Conservation (phyloP, 164 flowering plant genomes). For the Sextonia rubra region DNA sequence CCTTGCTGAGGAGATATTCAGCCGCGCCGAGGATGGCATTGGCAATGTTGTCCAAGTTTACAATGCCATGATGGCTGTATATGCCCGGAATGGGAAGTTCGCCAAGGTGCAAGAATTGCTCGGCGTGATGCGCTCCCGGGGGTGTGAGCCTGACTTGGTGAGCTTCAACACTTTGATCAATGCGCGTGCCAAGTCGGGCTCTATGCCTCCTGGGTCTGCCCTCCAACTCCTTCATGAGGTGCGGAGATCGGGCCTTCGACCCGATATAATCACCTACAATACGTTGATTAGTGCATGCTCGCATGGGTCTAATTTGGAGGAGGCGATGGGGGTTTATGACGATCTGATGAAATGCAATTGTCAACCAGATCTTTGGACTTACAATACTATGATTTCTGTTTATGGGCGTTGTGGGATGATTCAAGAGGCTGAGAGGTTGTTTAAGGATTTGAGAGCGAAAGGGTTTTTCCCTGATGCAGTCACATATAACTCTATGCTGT, state of each 20-base stretch:
- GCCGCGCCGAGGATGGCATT: constrained; percentile 41
- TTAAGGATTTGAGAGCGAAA: constrained; percentile 55
- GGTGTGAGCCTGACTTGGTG: constrained; percentile 85
- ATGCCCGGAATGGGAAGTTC: constrained; percentile 74
- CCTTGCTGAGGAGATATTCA: constrained; percentile 70
- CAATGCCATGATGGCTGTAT: constrained; percentile 97
- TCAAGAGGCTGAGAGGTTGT: constrained; percentile 60
- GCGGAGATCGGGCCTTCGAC: constrained; percentile 55
- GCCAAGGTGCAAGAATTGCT: constrained; percentile 63
- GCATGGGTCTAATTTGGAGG: constrained; percentile 67
- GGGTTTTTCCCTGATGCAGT: constrained; percentile 91
- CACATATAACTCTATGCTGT: constrained; percentile 80
- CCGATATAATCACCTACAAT: constrained; percentile 91
- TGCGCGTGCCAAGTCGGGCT: constrained; percentile 65
- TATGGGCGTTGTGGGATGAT: constrained; percentile 78
- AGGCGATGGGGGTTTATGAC: constrained; percentile 56
- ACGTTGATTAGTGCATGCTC: constrained; percentile 93
- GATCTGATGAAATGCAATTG: constrained; percentile 61
- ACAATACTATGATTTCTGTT: constrained; percentile 95
- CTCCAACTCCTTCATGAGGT: constrained; percentile 64
- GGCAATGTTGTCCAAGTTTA: constrained; percentile 75
- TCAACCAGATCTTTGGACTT: constrained; percentile 95
- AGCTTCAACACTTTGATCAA: constrained; percentile 92
- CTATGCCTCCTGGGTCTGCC: constrained; percentile 48
- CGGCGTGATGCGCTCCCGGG: constrained; percentile 60